phyloP scores from a whole-genome alignment of 257 asterid species.

The Asclepias syriaca region DNA sequence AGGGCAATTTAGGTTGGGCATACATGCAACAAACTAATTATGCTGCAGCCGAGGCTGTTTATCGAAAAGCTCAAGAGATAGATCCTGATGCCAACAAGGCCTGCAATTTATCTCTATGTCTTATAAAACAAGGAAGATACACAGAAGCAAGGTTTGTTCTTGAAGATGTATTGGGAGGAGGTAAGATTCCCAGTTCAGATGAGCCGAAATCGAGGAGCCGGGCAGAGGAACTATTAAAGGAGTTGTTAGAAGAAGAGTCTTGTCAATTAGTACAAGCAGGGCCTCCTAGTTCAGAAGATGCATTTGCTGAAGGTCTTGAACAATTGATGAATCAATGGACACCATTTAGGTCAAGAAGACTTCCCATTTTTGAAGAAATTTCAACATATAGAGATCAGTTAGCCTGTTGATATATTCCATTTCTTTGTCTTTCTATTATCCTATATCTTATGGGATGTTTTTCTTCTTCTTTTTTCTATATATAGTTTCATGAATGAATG shows the following conservation, averaged over 20 bases:
- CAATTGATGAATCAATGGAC: constrained; percentile 66
- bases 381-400: constrained; percentile 72
- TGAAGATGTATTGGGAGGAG: constrained; percentile 46
- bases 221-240: constrained; percentile 44
- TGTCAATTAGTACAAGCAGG: constrained; percentile 15
- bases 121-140: constrained; percentile 52
- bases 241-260: constrained; percentile 36
- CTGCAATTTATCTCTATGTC: constrained; percentile 65
- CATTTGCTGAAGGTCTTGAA: constrained; percentile 58
- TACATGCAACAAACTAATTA: constrained; percentile 74
- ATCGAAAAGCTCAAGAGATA: constrained; percentile 63
- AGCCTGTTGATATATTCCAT: constrained; percentile 53
- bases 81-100: constrained; percentile 87
- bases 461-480: neutral
- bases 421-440: neutral
- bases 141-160: constrained; percentile 57
- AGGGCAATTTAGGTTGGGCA: constrained; percentile 97
- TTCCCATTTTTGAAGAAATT: constrained; percentile 89
- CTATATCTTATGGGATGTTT: neutral
- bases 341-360: constrained; percentile 61
- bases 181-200: constrained; percentile 47
- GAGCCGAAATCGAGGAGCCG: constrained; percentile 55
- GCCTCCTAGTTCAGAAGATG: constrained; percentile 38
- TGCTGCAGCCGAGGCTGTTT: constrained; percentile 64
- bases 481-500: neutral